Evolutionary conservation across 2,329 filamentous ascomycete species (phyloP).

Genomic region (Pyricularia grisea): DNA sequence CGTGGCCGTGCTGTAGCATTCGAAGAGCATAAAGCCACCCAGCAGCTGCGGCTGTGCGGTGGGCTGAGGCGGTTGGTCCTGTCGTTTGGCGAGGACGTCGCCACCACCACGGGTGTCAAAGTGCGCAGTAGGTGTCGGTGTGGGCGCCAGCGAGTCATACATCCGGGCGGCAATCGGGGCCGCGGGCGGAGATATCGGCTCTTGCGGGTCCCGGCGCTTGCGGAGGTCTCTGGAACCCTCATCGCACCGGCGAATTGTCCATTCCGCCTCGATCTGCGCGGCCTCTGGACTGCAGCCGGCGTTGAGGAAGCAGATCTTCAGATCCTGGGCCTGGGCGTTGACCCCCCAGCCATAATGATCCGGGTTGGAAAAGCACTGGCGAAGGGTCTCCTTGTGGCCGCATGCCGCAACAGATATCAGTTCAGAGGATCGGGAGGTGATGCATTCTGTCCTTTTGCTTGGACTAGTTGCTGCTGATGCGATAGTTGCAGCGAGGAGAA

Average conservation of each 20-base stretch:
- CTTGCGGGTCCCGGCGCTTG: conserved; percentile 7
- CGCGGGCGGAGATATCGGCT: conserved; percentile 2
- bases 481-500: neutral
- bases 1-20: conserved; percentile 19
- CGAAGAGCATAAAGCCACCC: neutral
- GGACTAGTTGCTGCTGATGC: neutral
- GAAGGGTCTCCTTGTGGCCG: conserved; percentile 30
- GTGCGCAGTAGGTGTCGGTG: neutral
- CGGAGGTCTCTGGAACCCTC: conserved; percentile 12
- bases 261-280: conserved; percentile 22
- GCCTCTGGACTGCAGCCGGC: conserved; percentile 27
- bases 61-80: conserved; percentile 1
- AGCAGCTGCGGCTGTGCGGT: conserved; percentile 7
- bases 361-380: conserved; percentile 28
- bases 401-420: conserved; percentile 32
- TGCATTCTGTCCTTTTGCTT: conserved; percentile 20
- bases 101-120: conserved; percentile 3
- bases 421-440: conserved; percentile 25
- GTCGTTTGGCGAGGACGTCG: conserved; percentile 4
- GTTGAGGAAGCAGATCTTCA: conserved; percentile 27
- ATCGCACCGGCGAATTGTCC: conserved; percentile 23
- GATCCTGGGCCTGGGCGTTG: conserved; percentile 19
- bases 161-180: neutral
- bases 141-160: neutral
- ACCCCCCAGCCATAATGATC: conserved; percentile 23